Evolutionary conservation across 345 rosid genomes (phyloP).

Genomic region (Populus pruinosa): DNA sequence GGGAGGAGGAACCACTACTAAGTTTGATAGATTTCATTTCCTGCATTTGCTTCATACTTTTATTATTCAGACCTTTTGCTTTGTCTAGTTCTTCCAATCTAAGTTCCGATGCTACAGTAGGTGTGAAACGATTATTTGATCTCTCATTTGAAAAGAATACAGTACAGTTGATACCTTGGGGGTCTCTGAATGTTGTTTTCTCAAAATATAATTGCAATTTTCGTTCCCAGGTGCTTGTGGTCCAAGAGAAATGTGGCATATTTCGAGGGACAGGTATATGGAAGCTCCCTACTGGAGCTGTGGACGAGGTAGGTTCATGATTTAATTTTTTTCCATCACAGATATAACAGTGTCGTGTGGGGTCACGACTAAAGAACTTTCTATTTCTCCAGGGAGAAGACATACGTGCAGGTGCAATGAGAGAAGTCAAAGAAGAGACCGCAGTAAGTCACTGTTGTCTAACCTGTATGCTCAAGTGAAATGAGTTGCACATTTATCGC

Average conservation of each 20-base stretch:
- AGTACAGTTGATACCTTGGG: background rate
- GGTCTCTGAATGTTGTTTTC: background rate
- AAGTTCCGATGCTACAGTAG: background rate
- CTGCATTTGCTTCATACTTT: background rate
- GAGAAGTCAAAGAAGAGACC: slow-evolving; percentile 96
- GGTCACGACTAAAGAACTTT: slow-evolving; percentile 2
- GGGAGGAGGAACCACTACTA: background rate
- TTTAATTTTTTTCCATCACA: background rate
- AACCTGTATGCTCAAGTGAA: background rate
- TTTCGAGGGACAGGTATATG: slow-evolving; percentile 57
- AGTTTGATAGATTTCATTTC: background rate
- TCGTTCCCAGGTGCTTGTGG: slow-evolving; percentile 56
- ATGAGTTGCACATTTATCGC: background rate
- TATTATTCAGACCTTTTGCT: background rate
- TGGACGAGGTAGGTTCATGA: slow-evolving; percentile 51
- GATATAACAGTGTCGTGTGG: background rate
- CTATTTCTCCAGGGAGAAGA: slow-evolving; percentile 67
- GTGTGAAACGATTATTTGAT: background rate
- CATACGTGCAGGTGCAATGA: slow-evolving; percentile 61
- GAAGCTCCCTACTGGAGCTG: slow-evolving; percentile 90
- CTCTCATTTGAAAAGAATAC: background rate
- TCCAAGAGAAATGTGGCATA: slow-evolving; percentile 70
- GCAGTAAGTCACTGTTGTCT: slow-evolving; percentile 47
- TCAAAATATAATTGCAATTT: background rate
- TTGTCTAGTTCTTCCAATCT: background rate